These are phyloP conservation scores for Crassisporium funariophilum DNA, from an alignment of 768 basidiomycete genomes.

Conservation along the genomic window DNA sequence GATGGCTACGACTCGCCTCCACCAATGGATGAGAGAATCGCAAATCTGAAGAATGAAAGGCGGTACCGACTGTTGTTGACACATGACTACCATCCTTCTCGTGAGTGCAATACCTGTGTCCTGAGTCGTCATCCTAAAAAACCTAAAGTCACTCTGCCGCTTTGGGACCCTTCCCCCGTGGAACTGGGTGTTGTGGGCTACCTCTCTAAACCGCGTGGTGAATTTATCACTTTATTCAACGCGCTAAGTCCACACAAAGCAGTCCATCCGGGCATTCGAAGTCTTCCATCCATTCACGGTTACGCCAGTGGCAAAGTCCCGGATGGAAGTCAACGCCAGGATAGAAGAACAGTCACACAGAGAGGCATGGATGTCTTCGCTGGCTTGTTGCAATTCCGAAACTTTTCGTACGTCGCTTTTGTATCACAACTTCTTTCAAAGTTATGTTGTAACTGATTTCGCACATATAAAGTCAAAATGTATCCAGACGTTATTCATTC, in stretches of 20 bases:
- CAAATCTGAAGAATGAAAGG: slow-evolving; percentile 59
- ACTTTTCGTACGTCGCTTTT: slow-evolving; percentile 38
- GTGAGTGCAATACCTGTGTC: slow-evolving; percentile 41
- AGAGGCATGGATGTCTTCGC: slow-evolving; percentile 51
- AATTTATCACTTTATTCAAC: slow-evolving; percentile 78
- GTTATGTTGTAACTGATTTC: background rate
- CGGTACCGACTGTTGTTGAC: slow-evolving; percentile 65
- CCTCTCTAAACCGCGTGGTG: slow-evolving; percentile 63
- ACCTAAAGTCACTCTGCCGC: slow-evolving; percentile 57
- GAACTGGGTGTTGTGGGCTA: slow-evolving; percentile 80
- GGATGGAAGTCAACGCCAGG: slow-evolving; percentile 49
- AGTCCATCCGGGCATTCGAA: slow-evolving; percentile 40
- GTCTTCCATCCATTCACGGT: slow-evolving; percentile 60
- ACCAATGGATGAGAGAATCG: slow-evolving; percentile 39
- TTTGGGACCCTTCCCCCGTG: slow-evolving; percentile 72
- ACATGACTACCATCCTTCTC: slow-evolving; percentile 70
- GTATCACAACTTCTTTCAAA: background rate
- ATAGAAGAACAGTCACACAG: slow-evolving; percentile 56
- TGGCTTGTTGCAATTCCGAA: slow-evolving; percentile 43
- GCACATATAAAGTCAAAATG: slow-evolving; percentile 37
- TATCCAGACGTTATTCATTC: slow-evolving; percentile 59
- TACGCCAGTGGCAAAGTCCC: slow-evolving; percentile 66
- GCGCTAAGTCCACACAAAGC: slow-evolving; percentile 55
- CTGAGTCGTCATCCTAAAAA: slow-evolving; percentile 1
- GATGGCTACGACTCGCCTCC: slow-evolving; percentile 46